These are phyloP conservation scores for Ganoderma multipileum DNA, from an alignment of 1,284 basidiomycete genomes.

Conservation along the genomic window DNA sequence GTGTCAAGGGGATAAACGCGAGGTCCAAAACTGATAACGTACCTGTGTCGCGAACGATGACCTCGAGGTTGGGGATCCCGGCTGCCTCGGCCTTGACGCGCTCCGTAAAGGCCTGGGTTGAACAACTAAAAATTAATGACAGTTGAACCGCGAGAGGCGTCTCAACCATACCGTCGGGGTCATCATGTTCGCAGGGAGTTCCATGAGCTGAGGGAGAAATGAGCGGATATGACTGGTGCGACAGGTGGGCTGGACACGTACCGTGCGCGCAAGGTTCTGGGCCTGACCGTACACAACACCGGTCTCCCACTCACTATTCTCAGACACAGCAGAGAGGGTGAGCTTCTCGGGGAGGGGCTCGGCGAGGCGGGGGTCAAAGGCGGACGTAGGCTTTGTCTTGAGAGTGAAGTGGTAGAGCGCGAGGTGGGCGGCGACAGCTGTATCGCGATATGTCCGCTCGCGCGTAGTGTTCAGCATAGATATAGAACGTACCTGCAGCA, in stretches of 20 bases:
- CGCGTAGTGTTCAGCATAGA: neutral
- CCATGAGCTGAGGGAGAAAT: slow-evolving; percentile 64
- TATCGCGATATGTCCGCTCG: neutral
- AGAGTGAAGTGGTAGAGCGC: slow-evolving; percentile 78
- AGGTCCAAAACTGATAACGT: slow-evolving; percentile 21
- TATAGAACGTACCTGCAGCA: slow-evolving; percentile 61
- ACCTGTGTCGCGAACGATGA: slow-evolving; percentile 82
- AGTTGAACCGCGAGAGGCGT: neutral
- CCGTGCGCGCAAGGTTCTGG: slow-evolving; percentile 87
- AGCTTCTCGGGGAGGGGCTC: slow-evolving; percentile 56
- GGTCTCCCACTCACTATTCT: slow-evolving; percentile 69
- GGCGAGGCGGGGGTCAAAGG: slow-evolving; percentile 60
- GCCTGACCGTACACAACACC: slow-evolving; percentile 78
- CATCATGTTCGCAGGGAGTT: slow-evolving; percentile 85
- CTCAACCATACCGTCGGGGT: slow-evolving; percentile 67
- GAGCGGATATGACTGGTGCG: neutral
- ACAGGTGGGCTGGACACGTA: slow-evolving; percentile 2
- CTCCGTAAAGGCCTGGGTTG: slow-evolving; percentile 68
- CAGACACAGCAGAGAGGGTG: slow-evolving; percentile 50
- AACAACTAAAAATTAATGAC: neutral
- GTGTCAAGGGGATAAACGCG: neutral
- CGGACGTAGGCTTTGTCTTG: slow-evolving; percentile 71
- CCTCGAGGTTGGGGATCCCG: slow-evolving; percentile 71
- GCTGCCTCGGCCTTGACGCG: slow-evolving; percentile 74
- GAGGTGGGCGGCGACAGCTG: slow-evolving; percentile 80